Conservation (phyloP, 345 rosid species). For the Sonneratia alba region DNA sequence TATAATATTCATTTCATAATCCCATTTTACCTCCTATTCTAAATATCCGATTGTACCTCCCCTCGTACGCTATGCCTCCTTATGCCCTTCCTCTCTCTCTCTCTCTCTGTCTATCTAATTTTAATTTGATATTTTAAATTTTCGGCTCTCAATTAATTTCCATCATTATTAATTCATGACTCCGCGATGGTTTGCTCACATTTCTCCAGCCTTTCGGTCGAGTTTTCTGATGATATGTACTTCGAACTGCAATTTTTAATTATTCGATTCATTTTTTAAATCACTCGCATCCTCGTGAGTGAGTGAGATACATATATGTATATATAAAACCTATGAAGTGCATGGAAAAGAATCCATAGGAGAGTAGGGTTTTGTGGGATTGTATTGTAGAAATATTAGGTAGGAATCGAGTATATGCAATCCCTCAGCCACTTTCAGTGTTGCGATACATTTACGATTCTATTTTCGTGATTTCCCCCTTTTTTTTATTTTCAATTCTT, state of each 20-base stretch:
- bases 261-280: background rate
- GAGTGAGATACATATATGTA: too few relatives aligned
- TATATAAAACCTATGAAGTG: too few relatives aligned
- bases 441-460: too few relatives aligned
- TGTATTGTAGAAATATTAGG: background rate
- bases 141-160: slow-evolving; percentile 20
- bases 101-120: background rate
- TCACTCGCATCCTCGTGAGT: background rate
- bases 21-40: too few relatives aligned
- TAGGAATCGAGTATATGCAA: background rate
- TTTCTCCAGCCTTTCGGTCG: background rate
- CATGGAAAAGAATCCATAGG: background rate
- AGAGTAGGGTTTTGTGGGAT: slow-evolving; percentile 4
- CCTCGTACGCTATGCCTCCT: too few relatives aligned
- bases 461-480: too few relatives aligned
- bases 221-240: slow-evolving; percentile 2
- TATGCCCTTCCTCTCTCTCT: too few relatives aligned
- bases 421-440: background rate
- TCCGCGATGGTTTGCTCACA: slow-evolving; percentile 3
- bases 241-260: background rate
- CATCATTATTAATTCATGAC: slow-evolving; percentile 1
- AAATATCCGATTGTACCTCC: too few relatives aligned
- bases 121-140: slow-evolving; percentile 13
- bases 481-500: too few relatives aligned
- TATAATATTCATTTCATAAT: too few relatives aligned